Evolutionary conservation across 148 eudicot species (phyloP), one percentile per base, ranked within the genome.

Genomic region (Amaranthus cruentus): DNA sequence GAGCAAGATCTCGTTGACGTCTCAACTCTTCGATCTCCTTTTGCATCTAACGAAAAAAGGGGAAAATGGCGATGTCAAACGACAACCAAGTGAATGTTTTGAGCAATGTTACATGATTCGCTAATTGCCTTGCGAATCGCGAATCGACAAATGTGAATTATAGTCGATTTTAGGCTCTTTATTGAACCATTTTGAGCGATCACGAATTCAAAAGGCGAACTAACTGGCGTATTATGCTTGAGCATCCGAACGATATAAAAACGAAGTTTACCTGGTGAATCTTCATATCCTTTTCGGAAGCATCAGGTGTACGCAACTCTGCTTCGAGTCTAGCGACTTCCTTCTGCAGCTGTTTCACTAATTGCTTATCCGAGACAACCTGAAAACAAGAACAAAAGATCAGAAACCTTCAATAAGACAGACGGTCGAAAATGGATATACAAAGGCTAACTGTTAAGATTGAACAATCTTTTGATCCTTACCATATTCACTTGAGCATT

Each of bases 401-500:
- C 6, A 58, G 68, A 7, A 69, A 12, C 15, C 55, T 48, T 21
- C 28, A 28, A 11, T n/a, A 55, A 47, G 43, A 44, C 49, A 49
- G 54, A 4, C 2, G 51, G 52, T 7, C 50, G 21, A n/a, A 1
- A 15, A 65, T 11, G 15, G 0, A 52, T 15, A 44, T 44, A 59
- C 4, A 43, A 44, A 44, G 47, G 12, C 38, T 2, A 9, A 65
- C 21, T 51, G 6, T n/a, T 7, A 43, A 51, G n/a, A 6, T 28
- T 28, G 38, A 66, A 2, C 47, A 0, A 47, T 74, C 47, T 50
- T 49, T 66, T 6, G 48, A 48, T 71, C 18, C 69, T 62, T 87
- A 95, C 97, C 88, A 95, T 87, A 84, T 95, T 95, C 78, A 95
- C 96, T 84, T 87, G 89, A 48, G 98, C 98, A 76, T 84, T 95